Conservation (phyloP, 306 rosid species). For the Astragalus membranaceus region DNA sequence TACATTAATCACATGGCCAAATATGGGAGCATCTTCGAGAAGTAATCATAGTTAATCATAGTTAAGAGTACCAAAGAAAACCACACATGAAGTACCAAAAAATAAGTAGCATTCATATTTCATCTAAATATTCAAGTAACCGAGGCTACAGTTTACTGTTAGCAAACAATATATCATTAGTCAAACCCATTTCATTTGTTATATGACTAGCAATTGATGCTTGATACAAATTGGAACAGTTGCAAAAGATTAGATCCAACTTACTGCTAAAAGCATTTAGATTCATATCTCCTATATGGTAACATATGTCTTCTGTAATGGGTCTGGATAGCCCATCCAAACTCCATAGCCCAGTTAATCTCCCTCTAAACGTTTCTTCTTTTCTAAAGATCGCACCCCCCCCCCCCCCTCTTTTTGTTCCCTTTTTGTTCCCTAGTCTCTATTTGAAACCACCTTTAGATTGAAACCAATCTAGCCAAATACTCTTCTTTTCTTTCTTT, state of each 20-base stretch:
- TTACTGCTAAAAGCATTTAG: not conserved
- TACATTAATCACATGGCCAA: too few relatives aligned
- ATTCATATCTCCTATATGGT: not conserved
- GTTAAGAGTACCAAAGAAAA: not conserved
- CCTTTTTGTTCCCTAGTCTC: not conserved
- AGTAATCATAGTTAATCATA: not conserved
- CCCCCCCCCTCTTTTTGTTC: too few relatives aligned
- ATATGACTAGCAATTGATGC: not conserved
- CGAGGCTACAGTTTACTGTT: not conserved
- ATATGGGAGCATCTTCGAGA: too few relatives aligned
- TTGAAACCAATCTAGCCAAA: not conserved
- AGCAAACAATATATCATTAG: not conserved
- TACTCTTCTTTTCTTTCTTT: not conserved
- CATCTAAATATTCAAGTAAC: conserved; percentile 2
- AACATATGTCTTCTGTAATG: not conserved
- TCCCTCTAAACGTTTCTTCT: not conserved
- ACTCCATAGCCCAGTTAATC: not conserved
- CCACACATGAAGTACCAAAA: not conserved
- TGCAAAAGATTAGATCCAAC: not conserved
- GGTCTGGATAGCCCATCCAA: not conserved
- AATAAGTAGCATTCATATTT: not conserved
- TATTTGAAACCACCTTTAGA: not conserved
- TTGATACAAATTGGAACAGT: not conserved
- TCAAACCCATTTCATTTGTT: not conserved
- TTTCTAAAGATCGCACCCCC: not conserved